A percentile compares a stretch with the other conserved stretches of the same genome.
Evolutionary conservation across 306 rosid species (phyloP).

Genomic region (Betula pendula): DNA sequence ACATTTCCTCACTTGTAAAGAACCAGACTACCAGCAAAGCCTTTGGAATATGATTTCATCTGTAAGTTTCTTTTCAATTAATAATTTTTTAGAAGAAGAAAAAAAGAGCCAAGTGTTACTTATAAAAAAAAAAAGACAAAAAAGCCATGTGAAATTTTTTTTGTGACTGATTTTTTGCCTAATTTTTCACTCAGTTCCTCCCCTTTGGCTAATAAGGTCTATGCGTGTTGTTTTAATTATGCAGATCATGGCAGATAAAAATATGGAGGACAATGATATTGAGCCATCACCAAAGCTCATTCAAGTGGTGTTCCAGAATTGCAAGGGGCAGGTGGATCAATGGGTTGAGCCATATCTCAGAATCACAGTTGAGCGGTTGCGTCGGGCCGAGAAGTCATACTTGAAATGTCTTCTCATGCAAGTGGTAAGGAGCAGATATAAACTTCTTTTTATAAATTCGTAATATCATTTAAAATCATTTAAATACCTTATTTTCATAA

Average conservation of each 20-base stretch:
- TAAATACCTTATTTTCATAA: neutral
- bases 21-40: slow-evolving; percentile 83
- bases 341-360: slow-evolving; percentile 96
- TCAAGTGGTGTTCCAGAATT: slow-evolving; percentile 91
- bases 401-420: slow-evolving; percentile 85
- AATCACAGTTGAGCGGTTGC: slow-evolving; percentile 63
- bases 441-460: slow-evolving; percentile 21
- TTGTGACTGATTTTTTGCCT: no score
- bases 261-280: slow-evolving; percentile 88
- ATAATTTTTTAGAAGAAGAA: no score
- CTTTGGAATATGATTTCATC: slow-evolving; percentile 92
- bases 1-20: slow-evolving; percentile 80
- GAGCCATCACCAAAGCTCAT: slow-evolving; percentile 96
- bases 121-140: no score
- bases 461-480: neutral
- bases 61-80: slow-evolving; percentile 52
- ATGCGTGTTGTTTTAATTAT: slow-evolving; percentile 5
- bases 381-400: slow-evolving; percentile 66
- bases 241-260: slow-evolving; percentile 77
- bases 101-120: no score
- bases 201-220: slow-evolving; percentile 7
- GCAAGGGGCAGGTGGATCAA: slow-evolving; percentile 91
- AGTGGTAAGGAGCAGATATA: slow-evolving; percentile 62
- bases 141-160: no score
- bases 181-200: neutral